A percentile compares a stretch with the other conserved stretches of the same genome.
These are phyloP conservation scores for Echria macrotheca DNA, from an alignment of 495 filamentous ascomycete genomes.

Conservation along the genomic window DNA sequence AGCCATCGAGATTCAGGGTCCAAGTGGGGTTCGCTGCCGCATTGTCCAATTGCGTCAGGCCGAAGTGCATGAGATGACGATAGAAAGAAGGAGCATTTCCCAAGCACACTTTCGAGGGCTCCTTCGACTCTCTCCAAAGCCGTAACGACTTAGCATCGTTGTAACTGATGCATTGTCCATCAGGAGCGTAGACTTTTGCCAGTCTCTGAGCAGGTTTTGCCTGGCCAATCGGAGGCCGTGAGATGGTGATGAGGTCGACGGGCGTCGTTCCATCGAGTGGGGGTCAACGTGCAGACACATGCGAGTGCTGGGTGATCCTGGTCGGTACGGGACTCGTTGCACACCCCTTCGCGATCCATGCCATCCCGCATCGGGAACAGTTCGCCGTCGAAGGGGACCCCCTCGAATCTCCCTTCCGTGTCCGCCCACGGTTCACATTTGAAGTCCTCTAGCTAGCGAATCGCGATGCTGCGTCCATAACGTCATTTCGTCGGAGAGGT, in stretches of 20 bases:
- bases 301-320: constrained; percentile 18
- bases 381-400: background rate
- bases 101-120: no score
- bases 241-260: constrained; percentile 7
- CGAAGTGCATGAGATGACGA: no score
- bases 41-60: no score
- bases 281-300: constrained; percentile 16
- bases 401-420: background rate
- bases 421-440: background rate
- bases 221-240: background rate
- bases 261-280: constrained; percentile 9
- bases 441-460: background rate
- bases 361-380: constrained; percentile 6
- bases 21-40: no score
- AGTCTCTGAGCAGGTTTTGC: background rate
- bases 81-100: no score
- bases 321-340: constrained; percentile 10
- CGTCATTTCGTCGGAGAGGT: background rate
- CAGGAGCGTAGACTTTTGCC: no score
- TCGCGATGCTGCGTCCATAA: background rate
- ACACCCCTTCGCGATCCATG: background rate
- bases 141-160: no score
- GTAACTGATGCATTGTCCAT: no score
- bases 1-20: no score
- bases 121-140: no score